These are phyloP conservation scores for Pistacia vera DNA, from an alignment of 345 rosid species.

Conservation along the genomic window DNA sequence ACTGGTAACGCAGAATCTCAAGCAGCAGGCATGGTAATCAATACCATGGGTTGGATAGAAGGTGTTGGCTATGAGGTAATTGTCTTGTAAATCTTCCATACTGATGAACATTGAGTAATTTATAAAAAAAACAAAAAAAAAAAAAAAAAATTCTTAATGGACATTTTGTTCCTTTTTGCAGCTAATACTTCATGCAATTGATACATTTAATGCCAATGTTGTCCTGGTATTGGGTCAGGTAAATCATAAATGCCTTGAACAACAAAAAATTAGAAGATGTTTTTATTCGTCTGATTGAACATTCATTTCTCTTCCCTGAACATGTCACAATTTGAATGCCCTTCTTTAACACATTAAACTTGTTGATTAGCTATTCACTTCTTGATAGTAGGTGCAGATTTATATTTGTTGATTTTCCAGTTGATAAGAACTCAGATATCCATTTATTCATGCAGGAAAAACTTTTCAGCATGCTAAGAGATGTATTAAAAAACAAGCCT, in stretches of 20 bases:
- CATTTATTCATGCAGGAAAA: slow-evolving; percentile 57
- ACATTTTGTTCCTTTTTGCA: slow-evolving; percentile 32
- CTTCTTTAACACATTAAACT: neutral
- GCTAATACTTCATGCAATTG: slow-evolving; percentile 83
- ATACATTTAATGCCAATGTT: slow-evolving; percentile 78
- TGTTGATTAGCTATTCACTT: neutral
- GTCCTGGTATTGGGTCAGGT: slow-evolving; percentile 94
- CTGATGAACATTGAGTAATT: neutral
- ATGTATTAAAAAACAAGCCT: slow-evolving; percentile 63
- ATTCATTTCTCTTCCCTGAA: neutral
- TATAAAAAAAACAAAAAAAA: slow-evolving; percentile 11
- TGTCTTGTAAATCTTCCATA: slow-evolving; percentile 6
- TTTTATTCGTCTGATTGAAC: no score
- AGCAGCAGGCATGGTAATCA: slow-evolving; percentile 93
- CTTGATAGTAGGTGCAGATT: neutral
- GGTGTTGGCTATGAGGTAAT: slow-evolving; percentile 83
- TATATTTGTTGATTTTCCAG: neutral
- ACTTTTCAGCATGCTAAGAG: slow-evolving; percentile 90
- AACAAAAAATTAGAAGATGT: neutral
- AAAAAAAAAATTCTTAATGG: neutral
- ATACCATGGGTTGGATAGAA: slow-evolving; percentile 98
- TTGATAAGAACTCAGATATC: neutral
- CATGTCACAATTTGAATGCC: neutral
- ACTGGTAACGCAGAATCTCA: slow-evolving; percentile 66
- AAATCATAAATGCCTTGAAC: slow-evolving; percentile 1